Percentiles rank a stretch among this genome's conserved stretches.
These are phyloP conservation scores for Rhodamnia argentea DNA, from an alignment of 345 rosid species.

Conservation along the genomic window DNA sequence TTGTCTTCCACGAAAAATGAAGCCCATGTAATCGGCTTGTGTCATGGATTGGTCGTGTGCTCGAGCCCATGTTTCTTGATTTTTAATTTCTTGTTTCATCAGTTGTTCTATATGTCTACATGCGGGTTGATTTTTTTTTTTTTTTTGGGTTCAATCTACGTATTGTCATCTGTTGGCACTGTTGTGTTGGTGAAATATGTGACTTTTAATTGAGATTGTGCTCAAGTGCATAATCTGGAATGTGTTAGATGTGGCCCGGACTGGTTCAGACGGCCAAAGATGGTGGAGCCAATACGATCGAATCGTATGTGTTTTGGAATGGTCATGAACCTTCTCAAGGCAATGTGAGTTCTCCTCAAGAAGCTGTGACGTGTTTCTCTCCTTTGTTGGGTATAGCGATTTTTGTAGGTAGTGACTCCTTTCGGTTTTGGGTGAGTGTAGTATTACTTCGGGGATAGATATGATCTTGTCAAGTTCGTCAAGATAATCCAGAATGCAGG, in stretches of 20 bases:
- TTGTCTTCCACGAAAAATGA: neutral
- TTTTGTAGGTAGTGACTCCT: neutral
- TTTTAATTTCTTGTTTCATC: neutral
- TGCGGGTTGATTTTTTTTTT: neutral
- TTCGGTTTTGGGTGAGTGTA: constrained; percentile 9
- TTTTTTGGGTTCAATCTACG: neutral
- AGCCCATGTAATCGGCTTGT: neutral
- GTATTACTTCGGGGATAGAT: constrained; percentile 81
- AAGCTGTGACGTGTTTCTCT: neutral
- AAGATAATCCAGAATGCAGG: constrained; percentile 81
- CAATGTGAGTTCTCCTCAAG: constrained; percentile 28
- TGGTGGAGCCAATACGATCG: constrained; percentile 75
- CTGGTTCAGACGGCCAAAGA: constrained; percentile 79
- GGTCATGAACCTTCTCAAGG: constrained; percentile 78
- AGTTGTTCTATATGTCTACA: neutral
- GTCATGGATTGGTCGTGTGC: neutral
- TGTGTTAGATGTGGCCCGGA: constrained; percentile 83
- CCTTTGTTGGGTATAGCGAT: neutral
- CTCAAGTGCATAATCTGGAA: neutral
- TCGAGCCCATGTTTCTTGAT: neutral
- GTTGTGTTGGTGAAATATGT: neutral
- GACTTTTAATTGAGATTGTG: neutral
- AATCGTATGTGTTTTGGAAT: constrained; percentile 94
- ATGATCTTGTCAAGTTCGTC: constrained; percentile 79
- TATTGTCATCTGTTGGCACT: neutral